A percentile compares a stretch with the other conserved stretches of the same genome.
These are phyloP conservation scores for Saxophila tyrrhenica DNA, from an alignment of 495 filamentous ascomycete species.

Conservation along the genomic window DNA sequence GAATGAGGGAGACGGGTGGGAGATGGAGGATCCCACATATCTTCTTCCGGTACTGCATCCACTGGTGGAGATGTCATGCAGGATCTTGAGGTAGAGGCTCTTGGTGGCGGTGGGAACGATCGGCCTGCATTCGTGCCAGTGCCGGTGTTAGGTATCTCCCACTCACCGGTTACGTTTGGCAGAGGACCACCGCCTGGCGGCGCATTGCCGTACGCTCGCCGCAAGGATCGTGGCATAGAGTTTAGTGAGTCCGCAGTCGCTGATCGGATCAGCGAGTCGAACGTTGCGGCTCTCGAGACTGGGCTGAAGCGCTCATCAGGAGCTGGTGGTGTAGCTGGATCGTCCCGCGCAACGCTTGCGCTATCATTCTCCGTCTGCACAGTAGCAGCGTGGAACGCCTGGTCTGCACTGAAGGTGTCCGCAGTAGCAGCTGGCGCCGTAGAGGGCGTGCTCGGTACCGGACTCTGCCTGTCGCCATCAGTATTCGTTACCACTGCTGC, in stretches of 20 bases:
- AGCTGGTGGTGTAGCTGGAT: neutral
- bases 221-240: conserved; percentile 12
- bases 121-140: neutral
- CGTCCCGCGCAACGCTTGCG: neutral
- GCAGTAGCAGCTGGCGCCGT: conserved; percentile 10
- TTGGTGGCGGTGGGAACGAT: neutral
- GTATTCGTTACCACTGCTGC: neutral
- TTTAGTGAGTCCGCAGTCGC: conserved; percentile 5
- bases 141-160: conserved; percentile 16
- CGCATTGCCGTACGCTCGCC: conserved; percentile 16
- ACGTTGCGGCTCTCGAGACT: neutral
- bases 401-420: conserved; percentile 15
- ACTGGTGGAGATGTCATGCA: neutral
- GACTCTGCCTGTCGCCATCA: neutral
- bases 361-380: neutral
- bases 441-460: neutral
- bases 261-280: neutral
- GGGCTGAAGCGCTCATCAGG: neutral
- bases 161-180: conserved; percentile 15
- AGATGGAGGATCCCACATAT: conserved; percentile 1
- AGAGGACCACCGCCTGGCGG: conserved; percentile 7
- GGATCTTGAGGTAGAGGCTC: neutral
- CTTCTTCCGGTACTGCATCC: neutral
- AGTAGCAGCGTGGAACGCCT: conserved; percentile 10
- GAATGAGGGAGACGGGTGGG: neutral